Base-by-base conservation (phyloP, 441 rosid species). In the Gossypium davidsonii region DNA sequence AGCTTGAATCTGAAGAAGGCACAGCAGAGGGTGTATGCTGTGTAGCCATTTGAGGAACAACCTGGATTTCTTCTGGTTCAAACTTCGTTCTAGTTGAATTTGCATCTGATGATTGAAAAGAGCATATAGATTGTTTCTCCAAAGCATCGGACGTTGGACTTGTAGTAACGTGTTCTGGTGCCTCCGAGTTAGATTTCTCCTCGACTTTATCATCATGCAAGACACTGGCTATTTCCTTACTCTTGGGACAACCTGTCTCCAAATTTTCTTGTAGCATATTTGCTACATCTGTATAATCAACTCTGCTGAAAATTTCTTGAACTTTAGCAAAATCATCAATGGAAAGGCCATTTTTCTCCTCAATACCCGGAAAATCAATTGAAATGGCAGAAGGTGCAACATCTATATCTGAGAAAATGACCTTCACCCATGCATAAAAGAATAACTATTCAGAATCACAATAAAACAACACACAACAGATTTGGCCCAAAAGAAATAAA, bases 351-450 rank as follows among this genome's bases (percentile, higher is more conserved):
- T 88, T 92, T 81, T 86, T 89, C 67, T 87, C 94, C 80, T 88
- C 98, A 70, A 78, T 67, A 76, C 80, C 79, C 0, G 85, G 86
- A 58, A 84, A 77, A 84, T 85, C 93, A 82, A 86, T 46, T 63
- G 86, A 77, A 79, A 77, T 78, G 79, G 79, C 73, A 79, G 87
- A 77, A 42, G 85, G 77, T 77, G 83, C 79, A 70, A 89, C 75
- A 83, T 82, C 91, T 97, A 89, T 89, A 73, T 92, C 97, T 23
- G 98, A 90, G 79, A 92, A 92, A 57, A 90, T 78, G 84, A 90
- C 86, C 98, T 94, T 82, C 79, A 87, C 37, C 72, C 75, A 84
- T 21, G 73, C 62, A 72, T 63, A 78, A 65, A 81, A 74, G 62
- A 78, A 79, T 70, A 83, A 65, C 59, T 69, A 59, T 59, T 64